Evolutionary conservation across 176 grass and related monocot genomes (phyloP), one percentile per base, ranked within the genome.

Genomic region (Lolium rigidum): DNA sequence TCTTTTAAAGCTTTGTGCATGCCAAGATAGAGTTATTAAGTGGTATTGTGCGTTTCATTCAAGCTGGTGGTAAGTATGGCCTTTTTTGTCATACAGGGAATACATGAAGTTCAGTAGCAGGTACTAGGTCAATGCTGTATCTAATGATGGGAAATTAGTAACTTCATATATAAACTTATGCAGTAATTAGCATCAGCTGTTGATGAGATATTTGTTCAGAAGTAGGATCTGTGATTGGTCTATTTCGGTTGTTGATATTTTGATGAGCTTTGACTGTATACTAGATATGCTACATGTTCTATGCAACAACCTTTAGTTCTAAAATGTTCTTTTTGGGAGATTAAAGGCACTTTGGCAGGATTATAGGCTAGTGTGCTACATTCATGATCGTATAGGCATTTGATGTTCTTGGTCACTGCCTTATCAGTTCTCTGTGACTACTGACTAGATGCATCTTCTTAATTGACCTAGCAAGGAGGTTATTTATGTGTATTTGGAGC

Each of bases 371-470:
- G 71, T 21, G 0, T 76, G 11, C 7, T 22, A 10, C 52, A 2
- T 18, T 9, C 51, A 49, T n/a, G 60, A 62, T 83, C 7, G 10
- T 64, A 64, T 48, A 80, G 26, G 58, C 77, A 48, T 64, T 64
- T 46, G 59, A 47, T 78, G 48, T n/a, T 70, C 43, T 76, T 88
- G 49, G 25, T 24, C 13, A 28, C 60, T 78, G n/a, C 58, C 60
- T 48, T 88, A 70, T 88, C 2, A 43, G 59, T 48, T 88, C 79
- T 88, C 2, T 54, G 59, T 13, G 39, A 39, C 69, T 47, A 72
- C 48, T 14, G 39, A 41, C 69, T 47, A 73, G 12, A 61, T 71
- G 20, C 22, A 80, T 52, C 0, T 63, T 70, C n/a, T 24, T 38
- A 20, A 4, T 5, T 70, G 61, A 48, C 14, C 67, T 83, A 39